These are phyloP conservation scores for Candida khao-thaluensis DNA, from an alignment of 805 yeast genomes.

Conservation along the genomic window DNA sequence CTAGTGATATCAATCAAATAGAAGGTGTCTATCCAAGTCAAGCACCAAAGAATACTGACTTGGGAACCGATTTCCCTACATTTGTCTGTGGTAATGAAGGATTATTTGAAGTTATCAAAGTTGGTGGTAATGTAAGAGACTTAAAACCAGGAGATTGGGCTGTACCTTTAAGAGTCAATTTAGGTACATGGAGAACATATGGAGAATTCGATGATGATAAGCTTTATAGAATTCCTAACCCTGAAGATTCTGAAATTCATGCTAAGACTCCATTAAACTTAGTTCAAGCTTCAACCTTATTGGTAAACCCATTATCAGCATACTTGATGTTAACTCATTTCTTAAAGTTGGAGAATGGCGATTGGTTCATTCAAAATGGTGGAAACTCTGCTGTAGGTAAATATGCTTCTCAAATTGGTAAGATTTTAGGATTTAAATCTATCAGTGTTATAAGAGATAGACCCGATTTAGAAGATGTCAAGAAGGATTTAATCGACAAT, in stretches of 20 bases:
- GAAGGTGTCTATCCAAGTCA: constrained; percentile 48
- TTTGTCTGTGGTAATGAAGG: constrained; percentile 97
- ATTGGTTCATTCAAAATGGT: constrained; percentile 95
- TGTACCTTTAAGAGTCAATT: constrained; percentile 70
- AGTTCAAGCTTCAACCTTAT: constrained; percentile 79
- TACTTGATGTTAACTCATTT: constrained; percentile 80
- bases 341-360: constrained; percentile 59
- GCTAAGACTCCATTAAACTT: constrained; percentile 35
- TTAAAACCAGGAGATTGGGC: constrained; percentile 81
- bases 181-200: constrained; percentile 87
- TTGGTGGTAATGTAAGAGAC: constrained; percentile 51
- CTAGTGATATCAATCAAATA: constrained; percentile 46
- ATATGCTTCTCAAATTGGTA: constrained; percentile 85
- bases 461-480: constrained; percentile 63
- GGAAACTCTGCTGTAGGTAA: constrained; percentile 95
- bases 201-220: constrained; percentile 53
- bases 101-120: constrained; percentile 75
- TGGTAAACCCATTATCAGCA: constrained; percentile 93
- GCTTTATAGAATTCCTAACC: constrained; percentile 58
- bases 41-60: constrained; percentile 50
- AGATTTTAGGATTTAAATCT: constrained; percentile 74
- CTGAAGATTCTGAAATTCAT: constrained; percentile 42
- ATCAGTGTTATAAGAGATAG: constrained; percentile 87
- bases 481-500: constrained; percentile 47
- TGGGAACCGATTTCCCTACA: constrained; percentile 56